A percentile compares a stretch with the other conserved stretches of the same genome.
Evolutionary conservation across 2,329 filamentous ascomycete genomes (phyloP).

Genomic region (Hypomyces rosellus): DNA sequence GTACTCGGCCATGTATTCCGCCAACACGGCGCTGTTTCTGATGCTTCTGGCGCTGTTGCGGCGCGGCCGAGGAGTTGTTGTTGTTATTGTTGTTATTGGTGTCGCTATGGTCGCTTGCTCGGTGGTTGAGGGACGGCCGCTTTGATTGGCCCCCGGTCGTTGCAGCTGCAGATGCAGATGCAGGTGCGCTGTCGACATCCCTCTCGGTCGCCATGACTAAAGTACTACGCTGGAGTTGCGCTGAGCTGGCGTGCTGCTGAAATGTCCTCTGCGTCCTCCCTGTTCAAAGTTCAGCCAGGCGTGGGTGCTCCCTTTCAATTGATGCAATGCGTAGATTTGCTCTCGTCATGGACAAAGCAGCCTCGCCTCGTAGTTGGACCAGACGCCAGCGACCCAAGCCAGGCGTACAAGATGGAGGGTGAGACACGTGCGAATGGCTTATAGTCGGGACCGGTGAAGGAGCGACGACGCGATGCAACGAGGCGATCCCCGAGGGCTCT

Average conservation of each 20-base stretch:
- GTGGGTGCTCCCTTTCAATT: background rate
- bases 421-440: conserved; percentile 16
- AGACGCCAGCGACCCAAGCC: background rate
- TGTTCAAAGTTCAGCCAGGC: background rate
- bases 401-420: conserved; percentile 8
- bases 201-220: conserved; percentile 37
- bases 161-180: conserved; percentile 11
- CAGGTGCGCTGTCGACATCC: conserved; percentile 41
- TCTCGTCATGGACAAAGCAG: background rate
- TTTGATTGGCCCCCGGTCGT: conserved; percentile 50
- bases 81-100: conserved; percentile 19
- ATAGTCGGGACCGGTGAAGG: conserved; percentile 9
- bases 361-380: background rate
- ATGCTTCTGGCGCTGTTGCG: conserved; percentile 22
- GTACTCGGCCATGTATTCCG: conserved; percentile 46
- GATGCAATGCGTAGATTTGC: background rate
- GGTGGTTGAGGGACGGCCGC: conserved; percentile 35
- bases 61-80: conserved; percentile 16
- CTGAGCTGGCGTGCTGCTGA: conserved; percentile 4
- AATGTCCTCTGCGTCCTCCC: background rate
- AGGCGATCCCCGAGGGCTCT: conserved; percentile 1
- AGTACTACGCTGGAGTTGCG: conserved; percentile 1
- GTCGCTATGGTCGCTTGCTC: conserved; percentile 27
- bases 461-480: conserved; percentile 12
- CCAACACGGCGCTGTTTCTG: conserved; percentile 31